Base-by-base conservation (phyloP, 2,329 filamentous ascomycete species). In the Penicillium sp. region DNA sequence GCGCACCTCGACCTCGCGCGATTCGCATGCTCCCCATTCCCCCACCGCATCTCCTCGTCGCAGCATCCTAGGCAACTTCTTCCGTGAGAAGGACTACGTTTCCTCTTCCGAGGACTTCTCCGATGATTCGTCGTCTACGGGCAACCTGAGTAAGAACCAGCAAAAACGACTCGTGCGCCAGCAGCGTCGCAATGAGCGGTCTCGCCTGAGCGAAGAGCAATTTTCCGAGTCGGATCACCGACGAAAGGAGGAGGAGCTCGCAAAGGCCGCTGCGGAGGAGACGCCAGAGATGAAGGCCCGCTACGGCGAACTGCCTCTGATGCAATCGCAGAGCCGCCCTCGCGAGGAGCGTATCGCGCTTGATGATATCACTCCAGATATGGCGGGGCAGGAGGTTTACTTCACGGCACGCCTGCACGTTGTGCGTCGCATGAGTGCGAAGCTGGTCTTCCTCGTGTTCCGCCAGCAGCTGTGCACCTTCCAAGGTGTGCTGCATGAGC, bases 391-490 rank as follows among this genome's bases (percentile, higher is more conserved):
- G 68, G 81, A 85, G 65, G 82, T 92, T 54, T 78, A 80, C 59
- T 92, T 93, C 79, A 86, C 87, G 44, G 90, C 89, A 38, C 85
- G 91, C 37, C 82, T 95, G 22, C 90, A 94, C 76, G 91, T 93
- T 60, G 84, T 95, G 61, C 88, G 93, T 51, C 89, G 90, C 69
- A 85, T 97, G 80, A 94, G 92, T 73, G 85, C 91, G 69, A 89
- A 91, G 68, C 83, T 97, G 37, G 91, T 92, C 70, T 97, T 97
- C 77, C 81, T 97, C 47, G 86, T 96, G 61, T 90, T 97, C 73
- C 89, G 93, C 59, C 92, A 97, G 78, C 90, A 93, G 78, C 88
- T 91, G 13, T 84, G 86, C 67, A 95, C 92, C 26, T 87, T 97
- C 56, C 93, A 97, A 77, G 93, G 92, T 64, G 91, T 97, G 2